These are phyloP conservation scores for Coriolopsis trogii DNA, from an alignment of 1,284 basidiomycete genomes.

Conservation along the genomic window DNA sequence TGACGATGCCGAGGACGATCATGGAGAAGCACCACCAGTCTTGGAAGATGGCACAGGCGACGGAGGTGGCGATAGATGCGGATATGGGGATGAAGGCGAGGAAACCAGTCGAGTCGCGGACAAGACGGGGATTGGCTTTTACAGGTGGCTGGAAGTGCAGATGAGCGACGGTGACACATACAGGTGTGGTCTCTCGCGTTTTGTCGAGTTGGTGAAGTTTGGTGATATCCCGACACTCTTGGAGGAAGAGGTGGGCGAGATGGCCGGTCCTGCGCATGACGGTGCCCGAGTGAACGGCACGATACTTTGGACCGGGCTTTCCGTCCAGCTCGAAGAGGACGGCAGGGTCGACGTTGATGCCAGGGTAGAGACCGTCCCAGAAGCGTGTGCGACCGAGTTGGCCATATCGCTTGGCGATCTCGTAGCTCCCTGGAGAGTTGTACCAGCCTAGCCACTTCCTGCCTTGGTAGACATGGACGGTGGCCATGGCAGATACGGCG, in stretches of 20 bases:
- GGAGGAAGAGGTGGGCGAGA: constrained; percentile 22
- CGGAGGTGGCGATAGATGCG: constrained; percentile 7
- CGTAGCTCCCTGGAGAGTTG: constrained; percentile 26
- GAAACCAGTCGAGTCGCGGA: constrained; percentile 13
- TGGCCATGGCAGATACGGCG: constrained; percentile 25
- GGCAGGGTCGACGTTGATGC: constrained; percentile 25
- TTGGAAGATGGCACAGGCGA: constrained; percentile 8
- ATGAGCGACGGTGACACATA: constrained; percentile 18
- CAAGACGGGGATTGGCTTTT: constrained; percentile 12
- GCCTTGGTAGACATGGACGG: constrained; percentile 24
- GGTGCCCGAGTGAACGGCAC: constrained; percentile 22
- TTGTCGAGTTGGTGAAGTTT: not conserved
- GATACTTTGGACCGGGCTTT: constrained; percentile 19
- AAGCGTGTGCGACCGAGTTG: constrained; percentile 23
- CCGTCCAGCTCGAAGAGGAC: constrained; percentile 25
- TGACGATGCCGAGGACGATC: constrained; percentile 19
- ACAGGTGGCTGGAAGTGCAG: constrained; percentile 5
- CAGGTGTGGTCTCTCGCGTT: constrained; percentile 9
- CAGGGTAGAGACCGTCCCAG: constrained; percentile 26
- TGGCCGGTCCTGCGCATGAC: constrained; percentile 22
- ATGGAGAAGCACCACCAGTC: constrained; percentile 23
- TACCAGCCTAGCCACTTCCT: constrained; percentile 26
- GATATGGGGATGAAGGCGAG: constrained; percentile 21
- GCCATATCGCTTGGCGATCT: constrained; percentile 25
- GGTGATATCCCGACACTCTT: constrained; percentile 16